Base-by-base conservation (phyloP, 2,329 filamentous ascomycete species). In the Colletotrichum viniferum region DNA sequence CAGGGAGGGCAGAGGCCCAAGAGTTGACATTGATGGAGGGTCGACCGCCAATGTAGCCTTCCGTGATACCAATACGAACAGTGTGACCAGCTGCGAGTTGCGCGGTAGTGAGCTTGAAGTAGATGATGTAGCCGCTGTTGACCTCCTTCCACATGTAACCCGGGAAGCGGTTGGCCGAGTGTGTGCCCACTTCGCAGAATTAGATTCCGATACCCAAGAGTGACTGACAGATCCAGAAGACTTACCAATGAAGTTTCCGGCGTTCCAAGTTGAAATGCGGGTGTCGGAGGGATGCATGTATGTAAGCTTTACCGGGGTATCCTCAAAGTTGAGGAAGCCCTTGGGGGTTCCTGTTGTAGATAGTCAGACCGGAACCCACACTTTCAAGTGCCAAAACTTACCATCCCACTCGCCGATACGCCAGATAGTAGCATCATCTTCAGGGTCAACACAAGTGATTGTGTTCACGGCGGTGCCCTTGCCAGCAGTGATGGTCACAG, bases 71-170 rank as follows among this genome's bases (percentile, higher is more conserved):
- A 32, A 83, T 78, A 30, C 82, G 79, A 36, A 83, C 63, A 2
- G 71, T 81, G 71, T 83, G 79, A 8, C 77, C 79, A 14, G 77
- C 58, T 3, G 77, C 72, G 1, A 82, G 79, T 77, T 83, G 81
- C n/a, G 70, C 80, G 32, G 79, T 71, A 7, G 61, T 80, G 13
- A 83, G 78, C 43, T 77, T 81, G 80, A 86, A 86, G 79, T 86
- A 86, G 18, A 86, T 80, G 30, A 86, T 69, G 66, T 85, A 82
- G 61, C 83, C 81, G 78, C 85, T 86, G 79, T 86, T 86, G 65
- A 86, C 73, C 58, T 84, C 84, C 36, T 83, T 81, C 84, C 84
- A 86, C 71, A 86, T 85, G 75, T 86, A 86, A 3, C 84, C 83
- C 0, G 85, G 85, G 78, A 87, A 85, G 24, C 78, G 77, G 70